These are phyloP conservation scores for Cucurbita ficifolia DNA, from an alignment of 306 rosid genomes.

Conservation along the genomic window DNA sequence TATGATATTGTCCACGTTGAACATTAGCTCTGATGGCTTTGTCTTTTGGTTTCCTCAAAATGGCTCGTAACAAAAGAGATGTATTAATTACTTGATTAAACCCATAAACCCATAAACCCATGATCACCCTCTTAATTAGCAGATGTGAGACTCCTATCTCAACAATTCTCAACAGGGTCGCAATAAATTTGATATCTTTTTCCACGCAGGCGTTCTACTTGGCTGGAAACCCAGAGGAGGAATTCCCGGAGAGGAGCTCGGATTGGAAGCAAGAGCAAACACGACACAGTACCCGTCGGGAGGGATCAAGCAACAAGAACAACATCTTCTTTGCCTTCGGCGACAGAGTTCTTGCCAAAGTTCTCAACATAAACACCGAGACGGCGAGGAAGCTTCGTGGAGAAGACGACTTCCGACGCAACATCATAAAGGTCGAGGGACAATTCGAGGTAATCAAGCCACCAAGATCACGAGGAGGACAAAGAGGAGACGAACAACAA, in stretches of 20 bases:
- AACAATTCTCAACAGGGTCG: not conserved
- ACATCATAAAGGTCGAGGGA: conserved; percentile 26
- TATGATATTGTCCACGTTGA: too few relatives aligned
- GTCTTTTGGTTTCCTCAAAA: too few relatives aligned
- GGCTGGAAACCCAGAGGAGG: conserved; percentile 40
- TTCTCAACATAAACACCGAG: conserved; percentile 17
- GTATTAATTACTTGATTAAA: too few relatives aligned
- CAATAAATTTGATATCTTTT: not conserved
- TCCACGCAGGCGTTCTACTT: conserved; percentile 36
- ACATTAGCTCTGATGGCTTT: too few relatives aligned
- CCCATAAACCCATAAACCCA: too few relatives aligned
- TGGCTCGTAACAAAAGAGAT: too few relatives aligned
- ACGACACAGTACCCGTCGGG: not conserved
- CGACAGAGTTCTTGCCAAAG: conserved; percentile 16
- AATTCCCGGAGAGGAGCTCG: conserved; percentile 10
- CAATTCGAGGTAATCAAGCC: conserved; percentile 28
- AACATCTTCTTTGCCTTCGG: conserved; percentile 36
- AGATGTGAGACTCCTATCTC: too few relatives aligned
- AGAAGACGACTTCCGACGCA: conserved; percentile 11
- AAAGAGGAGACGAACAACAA: not conserved
- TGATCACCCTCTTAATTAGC: too few relatives aligned
- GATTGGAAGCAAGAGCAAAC: not conserved
- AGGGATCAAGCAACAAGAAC: conserved; percentile 23
- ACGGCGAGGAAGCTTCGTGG: conserved; percentile 19
- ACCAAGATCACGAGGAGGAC: not conserved